Base-by-base conservation (phyloP, 768 basidiomycete genomes). In the Lactarius psammicola region DNA sequence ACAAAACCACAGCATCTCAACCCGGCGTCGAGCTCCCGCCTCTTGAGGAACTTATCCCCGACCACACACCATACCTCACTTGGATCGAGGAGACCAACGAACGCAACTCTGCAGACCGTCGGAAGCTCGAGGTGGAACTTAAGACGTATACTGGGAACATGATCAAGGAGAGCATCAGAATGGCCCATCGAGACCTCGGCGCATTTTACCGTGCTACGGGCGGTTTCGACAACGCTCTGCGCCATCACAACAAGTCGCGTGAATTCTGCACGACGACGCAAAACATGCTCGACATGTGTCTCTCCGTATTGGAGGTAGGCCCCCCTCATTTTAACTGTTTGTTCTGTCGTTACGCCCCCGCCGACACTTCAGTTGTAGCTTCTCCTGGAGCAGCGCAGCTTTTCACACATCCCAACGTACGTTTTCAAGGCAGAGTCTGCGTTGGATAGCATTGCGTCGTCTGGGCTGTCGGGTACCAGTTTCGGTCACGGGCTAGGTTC, bases 101-200 rank as follows among this genome's bases (percentile, higher is more conserved):
- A 66, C 85, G 82, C 75, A 93, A 90, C 71, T 78, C 81, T 67
- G 83, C 84, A n/a, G 93, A 95, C 73, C 81, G 80, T 65, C 84
- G 83, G n/a, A 92, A 89, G 75, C 79, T 97, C 64, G 95, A 97
- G 78, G 89, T 95, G 6, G 96, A 98, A 75, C 80, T 98, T 73
- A 95, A 94, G 84, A 92, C 90, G 13, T 98, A 98, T 73, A 83
- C 87, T 69, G 95, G 92, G 71, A 98, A 97, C 75, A 89, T 98
- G 88, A 97, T 98, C 81, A 98, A 97, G 77, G 96, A 98, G 82
- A 95, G 92, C 81, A 95, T 97, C 71, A 81, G 96, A 72, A 93
- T 96, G 92, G 91, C 86, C 0, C 87, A 95, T 76, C 83, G 95
- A 63, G 95, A 98, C 71, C 81, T 97, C 42, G 95, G 90, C 10